Percentiles rank a stretch among this genome's conserved stretches.
Evolutionary conservation across 257 asterid genomes (phyloP).

Genomic region (Agastache rugosa): DNA sequence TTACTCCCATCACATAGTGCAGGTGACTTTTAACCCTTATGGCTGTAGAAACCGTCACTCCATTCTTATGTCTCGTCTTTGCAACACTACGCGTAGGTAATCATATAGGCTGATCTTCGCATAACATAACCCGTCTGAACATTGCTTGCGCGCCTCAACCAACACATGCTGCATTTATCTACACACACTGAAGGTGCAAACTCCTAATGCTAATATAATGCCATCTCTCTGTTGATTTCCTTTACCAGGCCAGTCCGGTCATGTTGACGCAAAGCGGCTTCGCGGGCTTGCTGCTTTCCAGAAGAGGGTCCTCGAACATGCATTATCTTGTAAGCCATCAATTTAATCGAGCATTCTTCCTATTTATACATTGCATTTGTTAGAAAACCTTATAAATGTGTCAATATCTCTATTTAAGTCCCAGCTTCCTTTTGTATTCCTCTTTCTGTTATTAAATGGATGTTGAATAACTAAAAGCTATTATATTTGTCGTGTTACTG

Average conservation of each 20-base stretch:
- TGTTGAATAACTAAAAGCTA: too few species aligned
- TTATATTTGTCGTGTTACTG: neutral
- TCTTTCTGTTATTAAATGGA: neutral
- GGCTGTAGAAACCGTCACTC: neutral
- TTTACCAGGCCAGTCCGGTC: slow-evolving; percentile 40
- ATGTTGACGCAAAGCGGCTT: slow-evolving; percentile 51
- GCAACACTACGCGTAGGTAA: too few species aligned
- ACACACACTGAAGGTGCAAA: too few species aligned
- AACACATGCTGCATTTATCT: neutral
- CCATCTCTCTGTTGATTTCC: slow-evolving; percentile 13
- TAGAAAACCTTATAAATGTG: neutral
- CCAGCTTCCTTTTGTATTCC: neutral
- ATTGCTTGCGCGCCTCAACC: too few species aligned
- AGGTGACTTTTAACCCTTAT: slow-evolving; percentile 47
- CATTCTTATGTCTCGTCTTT: neutral
- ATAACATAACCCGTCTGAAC: too few species aligned
- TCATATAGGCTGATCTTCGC: too few species aligned
- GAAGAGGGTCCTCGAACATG: slow-evolving; percentile 76
- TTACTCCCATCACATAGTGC: slow-evolving; percentile 79
- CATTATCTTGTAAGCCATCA: slow-evolving; percentile 64
- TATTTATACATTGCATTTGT: neutral
- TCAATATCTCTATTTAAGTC: too few species aligned
- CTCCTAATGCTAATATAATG: neutral
- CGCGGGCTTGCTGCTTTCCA: slow-evolving; percentile 83
- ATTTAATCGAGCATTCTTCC: neutral